Evolutionary conservation across 169 alveolate genomes (phyloP).

Genomic region (Cryptosporidium muris): DNA sequence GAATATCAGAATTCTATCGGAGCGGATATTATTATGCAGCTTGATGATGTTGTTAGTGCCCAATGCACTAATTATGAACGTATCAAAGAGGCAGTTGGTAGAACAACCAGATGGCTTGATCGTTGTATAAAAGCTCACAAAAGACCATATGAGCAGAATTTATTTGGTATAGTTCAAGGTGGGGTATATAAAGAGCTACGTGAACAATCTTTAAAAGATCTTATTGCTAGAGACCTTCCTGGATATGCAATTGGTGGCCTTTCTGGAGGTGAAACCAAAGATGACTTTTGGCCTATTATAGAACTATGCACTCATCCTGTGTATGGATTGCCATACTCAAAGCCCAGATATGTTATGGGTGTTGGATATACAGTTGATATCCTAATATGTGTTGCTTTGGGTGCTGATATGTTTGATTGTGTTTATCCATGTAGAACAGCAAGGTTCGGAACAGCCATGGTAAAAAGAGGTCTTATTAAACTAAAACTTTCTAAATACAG

Average conservation of each 20-base stretch:
- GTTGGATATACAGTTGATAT: constrained; percentile 97
- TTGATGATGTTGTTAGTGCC: constrained; percentile 96
- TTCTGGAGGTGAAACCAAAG: constrained; percentile 98
- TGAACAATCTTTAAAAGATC: constrained; percentile 82
- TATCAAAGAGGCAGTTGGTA: constrained; percentile 81
- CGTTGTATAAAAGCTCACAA: constrained; percentile 95
- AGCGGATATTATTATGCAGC: constrained; percentile 97
- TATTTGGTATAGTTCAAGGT: constrained; percentile 98
- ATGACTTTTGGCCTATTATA: constrained; percentile 92
- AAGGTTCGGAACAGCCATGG: constrained; percentile 87
- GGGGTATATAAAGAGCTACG: constrained; percentile 91
- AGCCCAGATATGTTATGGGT: constrained; percentile 98
- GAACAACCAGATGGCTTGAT: constrained; percentile 94
- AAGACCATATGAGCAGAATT: constrained; percentile 88
- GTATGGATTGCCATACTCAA: constrained; percentile 80
- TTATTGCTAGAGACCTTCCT: constrained; percentile 87
- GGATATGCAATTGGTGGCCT: constrained; percentile 99
- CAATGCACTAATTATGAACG: constrained; percentile 74
- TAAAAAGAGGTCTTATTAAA: constrained; percentile 82
- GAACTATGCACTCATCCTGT: constrained; percentile 82
- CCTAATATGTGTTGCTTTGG: constrained; percentile 94
- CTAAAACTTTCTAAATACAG: constrained; percentile 78
- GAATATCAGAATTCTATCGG: constrained; percentile 93
- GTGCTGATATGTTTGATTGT: constrained; percentile 99
- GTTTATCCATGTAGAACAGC: constrained; percentile 99